Conservation (phyloP, 129 eudicot species). For the Centella asiatica region DNA sequence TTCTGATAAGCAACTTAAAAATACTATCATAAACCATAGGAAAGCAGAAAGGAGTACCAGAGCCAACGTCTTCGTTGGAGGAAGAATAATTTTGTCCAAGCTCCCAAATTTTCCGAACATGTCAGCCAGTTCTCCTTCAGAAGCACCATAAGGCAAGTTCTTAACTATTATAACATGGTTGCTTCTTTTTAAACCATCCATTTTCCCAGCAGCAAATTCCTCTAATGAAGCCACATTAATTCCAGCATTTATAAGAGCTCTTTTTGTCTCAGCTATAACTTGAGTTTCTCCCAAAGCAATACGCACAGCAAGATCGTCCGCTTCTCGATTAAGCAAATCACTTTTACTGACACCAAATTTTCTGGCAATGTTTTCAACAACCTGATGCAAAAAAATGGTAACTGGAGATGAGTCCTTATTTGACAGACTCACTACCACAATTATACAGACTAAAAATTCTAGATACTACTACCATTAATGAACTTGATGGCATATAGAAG, state of each 20-base stretch:
- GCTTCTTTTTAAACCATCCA: slow-evolving; percentile 66
- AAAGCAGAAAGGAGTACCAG: slow-evolving; percentile 42
- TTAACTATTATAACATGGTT: slow-evolving; percentile 76
- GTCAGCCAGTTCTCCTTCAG: slow-evolving; percentile 67
- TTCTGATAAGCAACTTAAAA: background rate
- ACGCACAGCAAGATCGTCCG: slow-evolving; percentile 67
- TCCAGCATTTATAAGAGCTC: slow-evolving; percentile 83
- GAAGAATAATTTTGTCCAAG: slow-evolving; percentile 74
- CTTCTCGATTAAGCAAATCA: slow-evolving; percentile 68
- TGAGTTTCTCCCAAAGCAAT: slow-evolving; percentile 80
- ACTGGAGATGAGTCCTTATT: background rate
- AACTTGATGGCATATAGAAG: no score
- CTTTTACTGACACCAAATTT: slow-evolving; percentile 77
- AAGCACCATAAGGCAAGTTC: slow-evolving; percentile 78
- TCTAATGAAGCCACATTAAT: slow-evolving; percentile 67
- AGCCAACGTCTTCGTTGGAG: slow-evolving; percentile 78
- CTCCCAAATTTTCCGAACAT: slow-evolving; percentile 86
- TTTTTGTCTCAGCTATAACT: slow-evolving; percentile 76
- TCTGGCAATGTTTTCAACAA: slow-evolving; percentile 78
- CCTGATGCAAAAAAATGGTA: slow-evolving; percentile 24
- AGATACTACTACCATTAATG: no score
- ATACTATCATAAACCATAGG: background rate
- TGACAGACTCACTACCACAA: background rate
- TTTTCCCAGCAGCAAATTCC: slow-evolving; percentile 53
- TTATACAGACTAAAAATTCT: background rate